Conservation (phyloP, 805 yeast genomes). For the Suhomyces canberraensis region DNA sequence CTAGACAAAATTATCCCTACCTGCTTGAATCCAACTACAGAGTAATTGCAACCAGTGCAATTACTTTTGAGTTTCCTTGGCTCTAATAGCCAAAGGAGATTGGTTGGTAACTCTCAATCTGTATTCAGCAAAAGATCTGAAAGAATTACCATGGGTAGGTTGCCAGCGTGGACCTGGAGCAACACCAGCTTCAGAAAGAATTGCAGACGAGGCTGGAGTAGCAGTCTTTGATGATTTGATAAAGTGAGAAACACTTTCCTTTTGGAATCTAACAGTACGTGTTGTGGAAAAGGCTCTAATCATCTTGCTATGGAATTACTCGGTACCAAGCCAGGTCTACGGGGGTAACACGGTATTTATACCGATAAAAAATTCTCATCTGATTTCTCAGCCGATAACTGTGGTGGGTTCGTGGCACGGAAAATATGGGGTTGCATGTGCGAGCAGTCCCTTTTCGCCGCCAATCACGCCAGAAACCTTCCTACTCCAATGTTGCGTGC, state of each 20-base stretch:
- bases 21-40: too few species aligned
- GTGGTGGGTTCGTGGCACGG: constrained; percentile 1
- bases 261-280: constrained; percentile 21
- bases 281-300: constrained; percentile 23
- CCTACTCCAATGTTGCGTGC: too few species aligned
- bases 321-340: not conserved
- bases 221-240: constrained; percentile 18
- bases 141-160: constrained; percentile 38
- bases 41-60: too few species aligned
- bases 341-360: constrained; percentile 3
- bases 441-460: too few species aligned
- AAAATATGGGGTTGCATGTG: too few species aligned
- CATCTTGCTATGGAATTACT: not conserved
- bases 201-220: constrained; percentile 8
- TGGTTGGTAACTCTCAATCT: constrained; percentile 41
- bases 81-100: constrained; percentile 35
- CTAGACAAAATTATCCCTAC: too few species aligned
- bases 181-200: constrained; percentile 12
- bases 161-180: constrained; percentile 29
- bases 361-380: constrained; percentile 2
- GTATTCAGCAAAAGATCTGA: constrained; percentile 44
- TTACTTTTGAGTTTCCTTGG: constrained; percentile 11
- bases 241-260: constrained; percentile 26
- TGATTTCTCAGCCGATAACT: constrained; percentile 2
- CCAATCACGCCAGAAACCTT: too few species aligned